Evolutionary conservation across 2,329 filamentous ascomycete genomes (phyloP).

Genomic region (Alternaria gaisen): DNA sequence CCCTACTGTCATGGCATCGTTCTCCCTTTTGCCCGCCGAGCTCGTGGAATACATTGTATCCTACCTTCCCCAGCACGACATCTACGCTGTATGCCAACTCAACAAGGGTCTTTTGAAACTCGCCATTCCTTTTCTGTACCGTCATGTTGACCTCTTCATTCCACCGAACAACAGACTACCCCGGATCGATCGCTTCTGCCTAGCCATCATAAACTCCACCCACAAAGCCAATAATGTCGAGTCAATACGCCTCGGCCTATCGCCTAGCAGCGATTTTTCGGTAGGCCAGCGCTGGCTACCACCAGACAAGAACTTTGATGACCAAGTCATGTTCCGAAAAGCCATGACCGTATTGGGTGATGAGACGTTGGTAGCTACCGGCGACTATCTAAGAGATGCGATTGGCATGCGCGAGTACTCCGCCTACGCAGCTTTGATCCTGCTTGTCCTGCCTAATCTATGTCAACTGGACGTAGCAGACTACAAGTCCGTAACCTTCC

Average conservation of each 20-base stretch:
- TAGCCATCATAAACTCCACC: conserved; percentile 28
- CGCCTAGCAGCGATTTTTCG: conserved; percentile 16
- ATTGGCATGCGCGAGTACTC: conserved; percentile 36
- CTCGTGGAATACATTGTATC: conserved; percentile 35
- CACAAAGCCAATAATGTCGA: conserved; percentile 29
- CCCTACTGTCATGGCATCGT: conserved; percentile 26
- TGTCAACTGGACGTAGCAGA: conserved; percentile 30
- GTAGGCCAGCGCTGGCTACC: conserved; percentile 31
- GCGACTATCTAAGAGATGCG: conserved; percentile 29
- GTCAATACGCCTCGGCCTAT: conserved; percentile 32
- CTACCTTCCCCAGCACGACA: conserved; percentile 29
- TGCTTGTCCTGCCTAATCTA: conserved; percentile 32
- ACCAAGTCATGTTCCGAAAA: conserved; percentile 18
- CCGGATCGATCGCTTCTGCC: conserved; percentile 37
- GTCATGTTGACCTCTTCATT: conserved; percentile 35
- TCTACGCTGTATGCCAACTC: conserved; percentile 23
- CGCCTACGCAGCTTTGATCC: conserved; percentile 34
- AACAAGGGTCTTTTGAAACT: conserved; percentile 25
- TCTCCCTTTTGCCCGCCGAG: conserved; percentile 33
- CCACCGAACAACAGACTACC: conserved; percentile 8
- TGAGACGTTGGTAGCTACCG: conserved; percentile 25
- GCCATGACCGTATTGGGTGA: conserved; percentile 22
- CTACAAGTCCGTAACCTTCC: conserved; percentile 27
- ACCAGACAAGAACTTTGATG: conserved; percentile 22
- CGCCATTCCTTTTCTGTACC: conserved; percentile 31